Evolutionary conservation across 73 alveolate species (phyloP).

Genomic region (Urostyla sp.): DNA sequence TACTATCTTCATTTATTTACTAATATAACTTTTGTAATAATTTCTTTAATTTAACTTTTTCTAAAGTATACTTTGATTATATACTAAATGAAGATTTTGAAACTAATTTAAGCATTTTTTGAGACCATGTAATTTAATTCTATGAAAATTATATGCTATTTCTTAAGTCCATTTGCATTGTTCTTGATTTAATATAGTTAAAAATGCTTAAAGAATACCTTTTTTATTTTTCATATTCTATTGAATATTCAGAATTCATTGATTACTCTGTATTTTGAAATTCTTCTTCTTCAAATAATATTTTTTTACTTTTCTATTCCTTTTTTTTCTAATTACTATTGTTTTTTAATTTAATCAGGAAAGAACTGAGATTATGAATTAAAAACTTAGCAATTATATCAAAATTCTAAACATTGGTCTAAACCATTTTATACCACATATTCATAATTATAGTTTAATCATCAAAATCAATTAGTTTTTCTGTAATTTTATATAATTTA

Average conservation of each 20-base stretch:
- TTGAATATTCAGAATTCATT: slow-evolving; percentile 19
- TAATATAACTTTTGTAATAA: slow-evolving; percentile 8
- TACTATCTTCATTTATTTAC: slow-evolving; percentile 27
- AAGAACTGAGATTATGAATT: slow-evolving; percentile 59
- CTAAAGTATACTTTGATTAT: slow-evolving; percentile 34
- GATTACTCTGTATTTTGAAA: not conserved
- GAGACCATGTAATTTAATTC: slow-evolving; percentile 10
- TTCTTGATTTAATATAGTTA: slow-evolving; percentile 39
- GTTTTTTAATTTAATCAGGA: slow-evolving; percentile 2
- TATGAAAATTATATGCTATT: slow-evolving; percentile 1
- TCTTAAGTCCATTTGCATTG: slow-evolving; percentile 23
- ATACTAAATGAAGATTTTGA: slow-evolving; percentile 38
- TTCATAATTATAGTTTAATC: slow-evolving; percentile 54
- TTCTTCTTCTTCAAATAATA: not conserved
- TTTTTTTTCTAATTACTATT: slow-evolving; percentile 1
- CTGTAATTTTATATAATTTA: slow-evolving; percentile 60
- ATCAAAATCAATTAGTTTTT: slow-evolving; percentile 43
- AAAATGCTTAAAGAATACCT: slow-evolving; percentile 44
- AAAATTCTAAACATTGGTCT: slow-evolving; percentile 24
- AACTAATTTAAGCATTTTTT: slow-evolving; percentile 17
- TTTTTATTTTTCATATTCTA: slow-evolving; percentile 52
- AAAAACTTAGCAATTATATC: slow-evolving; percentile 48
- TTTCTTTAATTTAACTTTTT: slow-evolving; percentile 44
- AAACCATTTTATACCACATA: slow-evolving; percentile 51
- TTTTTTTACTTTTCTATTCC: not conserved